Evolutionary conservation across 176 grass and related monocot species (phyloP).

Genomic region (Elymus sibiricus): DNA sequence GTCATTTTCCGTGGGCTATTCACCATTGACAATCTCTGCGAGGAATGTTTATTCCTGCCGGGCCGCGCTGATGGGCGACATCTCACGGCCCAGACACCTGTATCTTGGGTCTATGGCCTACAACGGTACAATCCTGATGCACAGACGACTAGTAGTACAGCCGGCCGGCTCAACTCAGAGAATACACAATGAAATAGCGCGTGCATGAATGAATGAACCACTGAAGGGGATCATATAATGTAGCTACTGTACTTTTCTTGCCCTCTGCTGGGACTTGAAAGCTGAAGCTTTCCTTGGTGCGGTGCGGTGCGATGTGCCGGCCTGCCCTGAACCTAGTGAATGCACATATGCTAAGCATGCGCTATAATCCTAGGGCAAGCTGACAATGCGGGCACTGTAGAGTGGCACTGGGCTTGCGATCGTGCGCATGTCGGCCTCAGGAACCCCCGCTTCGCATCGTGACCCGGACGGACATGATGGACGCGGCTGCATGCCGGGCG

Average conservation of each 20-base stretch:
- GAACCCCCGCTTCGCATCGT: not conserved
- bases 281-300: not conserved
- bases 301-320: too few relatives aligned
- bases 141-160: not conserved
- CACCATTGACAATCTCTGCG: constrained; percentile 26
- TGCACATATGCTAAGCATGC: not conserved
- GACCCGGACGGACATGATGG: not conserved
- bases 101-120: not conserved
- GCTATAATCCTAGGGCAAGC: constrained; percentile 19
- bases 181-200: not conserved
- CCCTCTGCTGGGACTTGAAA: not conserved
- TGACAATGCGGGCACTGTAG: not conserved
- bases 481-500: constrained; percentile 2
- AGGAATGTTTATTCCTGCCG: constrained; percentile 47
- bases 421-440: constrained; percentile 3
- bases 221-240: too few relatives aligned
- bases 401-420: not conserved
- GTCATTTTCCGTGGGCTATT: constrained; percentile 23
- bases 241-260: too few relatives aligned
- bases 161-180: not conserved
- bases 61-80: constrained; percentile 15
- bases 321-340: not conserved
- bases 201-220: too few relatives aligned
- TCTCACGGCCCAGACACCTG: constrained; percentile 22
- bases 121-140: not conserved